Conservation (phyloP, 495 filamentous ascomycete genomes). For the Aspergillus nanangensis region DNA sequence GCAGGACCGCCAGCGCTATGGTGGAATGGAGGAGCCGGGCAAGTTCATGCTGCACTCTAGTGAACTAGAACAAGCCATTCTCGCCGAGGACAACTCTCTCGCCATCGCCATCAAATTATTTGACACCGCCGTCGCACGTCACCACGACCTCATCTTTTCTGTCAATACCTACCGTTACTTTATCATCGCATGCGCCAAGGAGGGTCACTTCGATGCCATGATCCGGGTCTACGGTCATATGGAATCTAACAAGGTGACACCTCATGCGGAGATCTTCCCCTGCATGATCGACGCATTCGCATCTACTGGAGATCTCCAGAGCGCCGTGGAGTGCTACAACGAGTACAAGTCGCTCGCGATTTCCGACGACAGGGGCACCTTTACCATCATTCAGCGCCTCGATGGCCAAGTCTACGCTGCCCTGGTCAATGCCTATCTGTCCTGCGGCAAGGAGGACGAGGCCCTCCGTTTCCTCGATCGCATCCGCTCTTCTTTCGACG, state of each 20-base stretch:
- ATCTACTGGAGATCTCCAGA: constrained; percentile 69
- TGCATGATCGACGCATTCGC: constrained; percentile 92
- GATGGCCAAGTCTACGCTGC: constrained; percentile 85
- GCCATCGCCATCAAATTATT: constrained; percentile 81
- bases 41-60: constrained; percentile 88
- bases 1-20: constrained; percentile 71
- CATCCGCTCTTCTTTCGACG: constrained; percentile 57
- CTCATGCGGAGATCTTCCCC: constrained; percentile 76
- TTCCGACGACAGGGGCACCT: constrained; percentile 69
- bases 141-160: constrained; percentile 51
- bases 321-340: constrained; percentile 92
- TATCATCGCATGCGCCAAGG: constrained; percentile 78
- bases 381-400: constrained; percentile 64
- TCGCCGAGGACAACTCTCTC: constrained; percentile 82
- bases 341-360: constrained; percentile 85
- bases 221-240: constrained; percentile 83
- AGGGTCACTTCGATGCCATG: constrained; percentile 80
- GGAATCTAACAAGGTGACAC: constrained; percentile 67
- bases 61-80: constrained; percentile 74
- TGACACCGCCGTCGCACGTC: constrained; percentile 57
- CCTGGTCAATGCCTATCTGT: constrained; percentile 79
- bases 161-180: constrained; percentile 75
- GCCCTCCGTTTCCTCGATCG: constrained; percentile 79
- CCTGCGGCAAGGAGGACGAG: constrained; percentile 70
- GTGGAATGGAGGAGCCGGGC: constrained; percentile 78